Evolutionary conservation across 352 stramenopile species (phyloP), one percentile per base, ranked within the genome.

Genomic region (Phytophthora vignae): DNA sequence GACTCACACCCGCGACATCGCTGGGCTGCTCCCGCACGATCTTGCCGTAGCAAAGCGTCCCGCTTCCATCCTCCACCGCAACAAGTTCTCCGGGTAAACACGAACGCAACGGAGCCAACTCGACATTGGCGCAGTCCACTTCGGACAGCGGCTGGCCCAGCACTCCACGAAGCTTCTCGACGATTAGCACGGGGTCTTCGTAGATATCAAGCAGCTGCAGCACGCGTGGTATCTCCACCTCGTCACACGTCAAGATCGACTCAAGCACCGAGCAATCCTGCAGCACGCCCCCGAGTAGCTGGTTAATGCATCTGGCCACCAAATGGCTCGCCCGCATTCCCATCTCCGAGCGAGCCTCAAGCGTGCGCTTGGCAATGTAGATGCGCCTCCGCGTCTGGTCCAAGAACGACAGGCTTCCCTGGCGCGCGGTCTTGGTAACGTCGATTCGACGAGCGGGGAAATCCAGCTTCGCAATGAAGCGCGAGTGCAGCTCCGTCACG

Each of bases 21-120:
- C 67, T 78, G 46, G 54, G 48, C 44, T 81, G 59, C 62, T 87
- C 78, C 3, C 79, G 72, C 40, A 93, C 22, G 19, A 95, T 82
- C 42, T 90, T 92, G 4, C 52, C 81, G 40, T 94, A 96, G n/a
- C 72, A 78, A 10, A 93, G 63, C 5, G 60, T 62, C n/a, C 81
- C 77, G 3, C 31, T 69, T 48, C 80, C 75, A 11, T 76, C 33
- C 53, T 90, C 81, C 9, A 95, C 69, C 1, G 84, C 89, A 2
- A 96, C 81, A 14, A 93, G 73, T 60, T 96, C 89, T 56, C 87
- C 87, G 9, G 83, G 58, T 29, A 89, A 74, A 60, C 88, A 91
- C n/a, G 87, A 88, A 9, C 85, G 74, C 46, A 96, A 63, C 5
- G 89, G 89, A 31, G 83, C 63, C 27, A 96, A 42, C 44, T 94